Conservation (phyloP, 192 early-diverging fungal genomes). For the Chytriomyces sp. region DNA sequence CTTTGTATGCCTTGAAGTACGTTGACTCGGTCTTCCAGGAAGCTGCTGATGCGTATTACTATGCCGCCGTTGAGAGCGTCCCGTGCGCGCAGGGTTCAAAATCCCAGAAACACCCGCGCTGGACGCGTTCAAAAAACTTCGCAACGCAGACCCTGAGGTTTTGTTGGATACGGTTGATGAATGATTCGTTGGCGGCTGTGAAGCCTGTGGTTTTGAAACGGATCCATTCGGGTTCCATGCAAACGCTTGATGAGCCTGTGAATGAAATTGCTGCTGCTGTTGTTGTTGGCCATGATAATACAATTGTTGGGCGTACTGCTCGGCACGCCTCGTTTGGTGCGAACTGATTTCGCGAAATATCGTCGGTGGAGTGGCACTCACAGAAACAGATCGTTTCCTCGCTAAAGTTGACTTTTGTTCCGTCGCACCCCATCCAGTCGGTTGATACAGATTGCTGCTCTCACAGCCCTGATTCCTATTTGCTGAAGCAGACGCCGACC, state of each 20-base stretch:
- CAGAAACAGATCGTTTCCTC: not conserved
- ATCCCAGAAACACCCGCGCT: not conserved
- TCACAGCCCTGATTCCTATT: not conserved
- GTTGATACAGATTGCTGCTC: not conserved
- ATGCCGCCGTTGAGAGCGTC: not conserved
- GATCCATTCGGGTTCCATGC: not conserved
- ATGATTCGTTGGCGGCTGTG: not conserved
- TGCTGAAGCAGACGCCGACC: not conserved
- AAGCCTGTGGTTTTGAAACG: not conserved
- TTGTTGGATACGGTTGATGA: constrained; percentile 11
- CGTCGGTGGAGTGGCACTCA: not conserved
- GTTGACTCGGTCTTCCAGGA: not conserved
- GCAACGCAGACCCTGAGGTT: not conserved
- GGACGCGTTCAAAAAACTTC: not conserved
- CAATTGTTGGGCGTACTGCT: not conserved
- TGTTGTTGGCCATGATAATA: too few relatives aligned
- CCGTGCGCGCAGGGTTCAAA: not conserved
- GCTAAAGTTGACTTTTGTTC: not conserved
- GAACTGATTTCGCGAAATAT: not conserved
- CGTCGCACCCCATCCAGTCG: not conserved
- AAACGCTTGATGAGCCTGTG: not conserved
- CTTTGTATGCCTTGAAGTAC: not conserved
- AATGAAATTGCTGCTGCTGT: too few relatives aligned
- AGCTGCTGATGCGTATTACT: not conserved
- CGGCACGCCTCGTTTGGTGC: not conserved